Percentiles rank a stretch among this genome's conserved stretches.
These are phyloP conservation scores for Ophiocytium majus DNA, from an alignment of 352 stramenopile genomes.

Conservation along the genomic window DNA sequence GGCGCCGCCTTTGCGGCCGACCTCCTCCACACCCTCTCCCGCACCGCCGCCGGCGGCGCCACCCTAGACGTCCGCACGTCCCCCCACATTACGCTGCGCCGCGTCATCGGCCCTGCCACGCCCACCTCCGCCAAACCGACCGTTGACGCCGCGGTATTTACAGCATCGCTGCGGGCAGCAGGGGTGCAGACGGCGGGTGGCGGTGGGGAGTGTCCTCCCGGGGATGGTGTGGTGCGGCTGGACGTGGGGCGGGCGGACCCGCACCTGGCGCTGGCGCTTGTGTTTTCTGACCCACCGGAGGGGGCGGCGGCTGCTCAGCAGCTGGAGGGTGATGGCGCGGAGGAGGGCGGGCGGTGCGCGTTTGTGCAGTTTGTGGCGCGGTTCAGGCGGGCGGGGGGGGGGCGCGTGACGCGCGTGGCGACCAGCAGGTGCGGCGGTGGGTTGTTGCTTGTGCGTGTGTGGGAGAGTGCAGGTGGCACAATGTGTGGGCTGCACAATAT, in stretches of 20 bases:
- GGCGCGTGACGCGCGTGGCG: not conserved
- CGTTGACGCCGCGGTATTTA: conserved; percentile 30
- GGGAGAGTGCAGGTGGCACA: no score
- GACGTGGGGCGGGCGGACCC: conserved; percentile 29
- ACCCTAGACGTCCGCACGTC: conserved; percentile 35
- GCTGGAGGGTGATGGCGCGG: not conserved
- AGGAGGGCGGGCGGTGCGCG: not conserved
- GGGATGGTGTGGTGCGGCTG: not conserved
- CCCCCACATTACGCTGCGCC: conserved; percentile 23
- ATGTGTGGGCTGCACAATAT: no score
- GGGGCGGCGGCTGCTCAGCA: not conserved
- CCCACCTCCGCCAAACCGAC: conserved; percentile 21
- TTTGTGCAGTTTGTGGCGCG: not conserved
- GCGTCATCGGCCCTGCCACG: conserved; percentile 37
- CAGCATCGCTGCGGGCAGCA: conserved; percentile 9
- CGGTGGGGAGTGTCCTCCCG: not conserved
- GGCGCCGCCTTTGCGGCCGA: conserved; percentile 31
- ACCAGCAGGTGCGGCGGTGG: not conserved
- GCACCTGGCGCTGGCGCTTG: conserved; percentile 32
- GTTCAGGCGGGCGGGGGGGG: not conserved
- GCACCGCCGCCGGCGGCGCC: not conserved
- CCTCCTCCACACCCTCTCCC: not conserved
- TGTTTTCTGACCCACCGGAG: conserved; percentile 34
- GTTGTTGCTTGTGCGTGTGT: not conserved
- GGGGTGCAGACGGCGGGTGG: not conserved